These are phyloP conservation scores for Pythium vanterpoolii DNA, from an alignment of 352 stramenopile genomes.

Conservation along the genomic window DNA sequence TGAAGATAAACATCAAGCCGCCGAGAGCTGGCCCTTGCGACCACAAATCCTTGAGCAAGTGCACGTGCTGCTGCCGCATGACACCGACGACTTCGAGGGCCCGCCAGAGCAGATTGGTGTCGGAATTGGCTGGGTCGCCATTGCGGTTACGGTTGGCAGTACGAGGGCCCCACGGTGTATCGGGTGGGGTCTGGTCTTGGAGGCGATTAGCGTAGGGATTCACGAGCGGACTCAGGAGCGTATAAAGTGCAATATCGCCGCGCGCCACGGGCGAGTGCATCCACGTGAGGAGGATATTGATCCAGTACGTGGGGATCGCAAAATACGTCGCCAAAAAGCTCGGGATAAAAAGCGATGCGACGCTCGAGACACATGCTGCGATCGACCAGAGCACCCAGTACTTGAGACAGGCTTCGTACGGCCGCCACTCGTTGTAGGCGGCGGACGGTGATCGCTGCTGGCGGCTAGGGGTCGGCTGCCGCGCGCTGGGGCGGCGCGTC, in stretches of 20 bases:
- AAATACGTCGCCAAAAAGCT: constrained; percentile 55
- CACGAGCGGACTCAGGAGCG: constrained; percentile 55
- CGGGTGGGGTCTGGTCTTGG: constrained; percentile 37
- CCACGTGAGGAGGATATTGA: constrained; percentile 77
- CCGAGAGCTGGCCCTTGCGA: constrained; percentile 73
- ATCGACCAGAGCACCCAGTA: constrained; percentile 85
- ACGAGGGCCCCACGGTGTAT: not conserved
- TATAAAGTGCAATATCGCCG: constrained; percentile 71
- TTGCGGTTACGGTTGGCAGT: not conserved
- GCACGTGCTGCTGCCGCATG: constrained; percentile 58
- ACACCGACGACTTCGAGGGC: constrained; percentile 61
- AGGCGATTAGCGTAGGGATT: constrained; percentile 75
- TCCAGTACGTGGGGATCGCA: constrained; percentile 45
- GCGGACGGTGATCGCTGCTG: not conserved
- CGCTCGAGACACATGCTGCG: constrained; percentile 34
- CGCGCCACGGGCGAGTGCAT: constrained; percentile 75
- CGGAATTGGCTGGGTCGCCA: not conserved
- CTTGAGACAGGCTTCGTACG: constrained; percentile 77
- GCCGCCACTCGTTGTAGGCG: constrained; percentile 48
- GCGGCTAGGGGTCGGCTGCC: not conserved
- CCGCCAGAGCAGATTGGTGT: constrained; percentile 65
- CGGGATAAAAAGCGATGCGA: constrained; percentile 67
- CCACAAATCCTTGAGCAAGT: constrained; percentile 75
- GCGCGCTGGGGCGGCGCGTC: not conserved
- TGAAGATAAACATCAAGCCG: constrained; percentile 83